Base-by-base conservation (phyloP, 768 basidiomycete species). In the Neoboletus magnificus region DNA sequence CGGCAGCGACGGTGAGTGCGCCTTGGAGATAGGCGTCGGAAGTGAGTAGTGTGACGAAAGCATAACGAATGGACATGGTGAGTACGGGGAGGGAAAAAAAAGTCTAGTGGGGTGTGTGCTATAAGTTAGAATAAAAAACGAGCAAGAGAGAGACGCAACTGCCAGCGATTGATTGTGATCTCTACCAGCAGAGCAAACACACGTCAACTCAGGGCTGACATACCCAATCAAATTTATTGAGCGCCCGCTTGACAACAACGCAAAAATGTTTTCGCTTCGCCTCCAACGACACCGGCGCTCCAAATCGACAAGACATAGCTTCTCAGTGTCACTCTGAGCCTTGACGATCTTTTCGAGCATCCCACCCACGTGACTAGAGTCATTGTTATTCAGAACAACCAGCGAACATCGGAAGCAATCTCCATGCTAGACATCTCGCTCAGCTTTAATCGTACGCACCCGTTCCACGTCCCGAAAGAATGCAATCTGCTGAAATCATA, bases 21-120 rank as follows among this genome's bases (percentile, higher is more conserved):
- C 97, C 97, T 33, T 93, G 92, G 50, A 98, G 86, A 76, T 99
- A 99, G 27, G 80, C 78, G 69, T 95, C 89, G 32, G 93, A 92
- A 53, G 96, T 93, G 65, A 98, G 75, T 62, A 99, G 88, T 40
- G 96, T 92, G 62, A 89, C 92, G 71, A 97, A 91, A 64, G 91
- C 92, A 80, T 82, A 86, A 71, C 76, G 77, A 76, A 66, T 54
- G 73, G 84, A 78, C 87, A 88, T 89, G 66, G 63, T 70, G 63
- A 58, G 18, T 16, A 15, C 18, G 30, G 11, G 11, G 18, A 18
- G 16, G 5, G 4, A 10, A 15, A 15, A 47, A 27, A 12, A 20
- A 33, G 29, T 32, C 30, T 15, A 20, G 10, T 6, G 22, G 33
- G 46, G 35, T 11, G 35, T 18, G 25, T 15, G 25, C 39, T 48